Evolutionary conservation across 805 yeast genomes (phyloP), one percentile per base, ranked within the genome.

Genomic region (Ogataea parapolymorpha): DNA sequence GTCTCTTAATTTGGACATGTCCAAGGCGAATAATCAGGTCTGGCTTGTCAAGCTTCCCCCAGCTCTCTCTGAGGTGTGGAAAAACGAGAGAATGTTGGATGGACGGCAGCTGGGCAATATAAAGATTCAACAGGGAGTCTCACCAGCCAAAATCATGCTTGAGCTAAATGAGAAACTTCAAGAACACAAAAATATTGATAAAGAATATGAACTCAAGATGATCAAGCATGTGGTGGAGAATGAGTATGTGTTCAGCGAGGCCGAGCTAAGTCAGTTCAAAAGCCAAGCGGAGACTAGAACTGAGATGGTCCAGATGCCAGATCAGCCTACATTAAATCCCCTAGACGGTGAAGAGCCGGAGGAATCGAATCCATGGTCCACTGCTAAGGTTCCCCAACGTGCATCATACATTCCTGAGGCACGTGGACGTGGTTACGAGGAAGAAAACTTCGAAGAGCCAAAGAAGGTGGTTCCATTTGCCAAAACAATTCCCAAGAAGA

Each of bases 41-140:
- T 93, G 98, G 99, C 70, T 93, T 16, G 95, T 93, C 17, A 78
- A 93, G 53, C 67, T 93, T 56, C 98, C 99, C 2, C 80, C 86
- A 56, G 88, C 88, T 56, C 67, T 93, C 46, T 84, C 95, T 23
- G 86, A 82, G 29, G 72, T 77, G 49, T 88, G 97, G 95, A 74
- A 80, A 39, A 73, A 82, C 47, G 72, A 76, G 39, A 77, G 71
- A 17, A 66, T 68, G 32, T 63, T 83, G 36, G 73, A 77, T 39
- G 96, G 96, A 6, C 80, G 82, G 55, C 82, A 81, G 45, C 65
- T 93, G 48, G 95, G 96, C 6, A 80, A 79, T 51, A 85, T 93
- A 26, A 78, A 85, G 56, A 85, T 89, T 45, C 77, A 79, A 53
- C 79, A 79, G 61, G 55, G 53, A 15, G 42, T 44, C 7, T 34